Evolutionary conservation across 768 basidiomycete genomes (phyloP), one percentile per base, ranked within the genome.

Genomic region (Xerocomus spinulosus): DNA sequence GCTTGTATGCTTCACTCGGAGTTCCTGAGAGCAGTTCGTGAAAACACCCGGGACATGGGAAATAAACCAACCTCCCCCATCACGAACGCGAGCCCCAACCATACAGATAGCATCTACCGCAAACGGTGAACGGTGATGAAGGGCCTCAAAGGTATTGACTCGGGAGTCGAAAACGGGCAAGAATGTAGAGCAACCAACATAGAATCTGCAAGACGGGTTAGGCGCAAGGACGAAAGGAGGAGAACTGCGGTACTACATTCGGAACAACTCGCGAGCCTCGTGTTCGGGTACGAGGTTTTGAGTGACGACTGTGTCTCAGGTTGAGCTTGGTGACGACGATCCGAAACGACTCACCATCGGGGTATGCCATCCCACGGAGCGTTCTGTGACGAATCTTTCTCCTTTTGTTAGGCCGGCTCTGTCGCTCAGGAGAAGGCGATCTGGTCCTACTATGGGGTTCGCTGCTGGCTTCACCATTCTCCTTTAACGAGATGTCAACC

Each of bases 91-190:
- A 12, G 92, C 86, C 3, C 90, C 93, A 30, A 94, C 90, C 85
- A 93, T 90, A 62, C 93, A 92, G 28, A 97, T 94, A 18, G 85
- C 82, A 56, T 94, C 83, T 20, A 97, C 85, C 34, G 91, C 91
- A 68, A 95, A 96, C 0, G 93, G 94, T 43, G 92, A 95, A 39
- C 93, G 83, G 48, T 85, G 80, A 60, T 89, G 90, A 48, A 97
- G 72, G 35, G 81, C 79, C 37, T 93, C 88, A 67, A 81, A 96
- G 0, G 89, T 92, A 65, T 97, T 93, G n/a, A 78, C 71, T 35
- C 70, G 76, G 4, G 75, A 77, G 66, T 96, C 92, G 59, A 93
- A 94, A 5, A 95, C 83, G 36, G 94, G 89, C 32, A 92, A 68
- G 64, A 92, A 92, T 15, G 87, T 90, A 20, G 89, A 92, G 62